These are phyloP conservation scores for Chaetomium fimeti DNA, from an alignment of 495 filamentous ascomycete genomes.

Conservation along the genomic window DNA sequence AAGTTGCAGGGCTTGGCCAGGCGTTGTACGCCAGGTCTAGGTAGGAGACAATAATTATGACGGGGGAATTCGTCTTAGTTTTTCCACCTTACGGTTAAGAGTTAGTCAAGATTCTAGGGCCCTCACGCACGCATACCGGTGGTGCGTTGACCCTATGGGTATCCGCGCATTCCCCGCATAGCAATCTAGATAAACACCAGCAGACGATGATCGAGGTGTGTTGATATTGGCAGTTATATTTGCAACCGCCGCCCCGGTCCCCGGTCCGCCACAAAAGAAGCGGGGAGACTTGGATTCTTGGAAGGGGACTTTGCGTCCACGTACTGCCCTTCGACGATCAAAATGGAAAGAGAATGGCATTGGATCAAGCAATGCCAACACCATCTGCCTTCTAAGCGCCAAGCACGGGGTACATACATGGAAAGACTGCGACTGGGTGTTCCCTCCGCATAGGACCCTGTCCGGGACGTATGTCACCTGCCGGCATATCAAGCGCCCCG, in stretches of 20 bases:
- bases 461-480: constrained; percentile 7
- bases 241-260: neutral
- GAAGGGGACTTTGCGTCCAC: neutral
- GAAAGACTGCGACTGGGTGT: neutral
- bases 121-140: neutral
- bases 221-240: constrained; percentile 32
- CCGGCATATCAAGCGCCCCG: constrained; percentile 20
- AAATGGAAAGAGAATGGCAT: neutral
- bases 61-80: neutral
- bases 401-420: constrained; percentile 4
- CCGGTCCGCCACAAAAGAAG: neutral
- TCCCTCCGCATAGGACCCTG: constrained; percentile 10
- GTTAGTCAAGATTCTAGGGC: neutral
- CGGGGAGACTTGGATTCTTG: no score
- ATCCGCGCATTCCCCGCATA: constrained; percentile 24
- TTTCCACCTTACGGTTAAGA: neutral
- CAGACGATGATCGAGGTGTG: constrained; percentile 5
- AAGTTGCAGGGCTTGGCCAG: neutral
- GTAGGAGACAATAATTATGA: neutral
- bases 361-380: neutral
- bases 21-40: neutral
- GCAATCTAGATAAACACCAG: constrained; percentile 29
- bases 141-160: neutral
- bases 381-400: neutral
- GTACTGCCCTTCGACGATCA: neutral